These are phyloP conservation scores for Pichia sp. DNA, from an alignment of 1,139 yeast species.

Conservation along the genomic window DNA sequence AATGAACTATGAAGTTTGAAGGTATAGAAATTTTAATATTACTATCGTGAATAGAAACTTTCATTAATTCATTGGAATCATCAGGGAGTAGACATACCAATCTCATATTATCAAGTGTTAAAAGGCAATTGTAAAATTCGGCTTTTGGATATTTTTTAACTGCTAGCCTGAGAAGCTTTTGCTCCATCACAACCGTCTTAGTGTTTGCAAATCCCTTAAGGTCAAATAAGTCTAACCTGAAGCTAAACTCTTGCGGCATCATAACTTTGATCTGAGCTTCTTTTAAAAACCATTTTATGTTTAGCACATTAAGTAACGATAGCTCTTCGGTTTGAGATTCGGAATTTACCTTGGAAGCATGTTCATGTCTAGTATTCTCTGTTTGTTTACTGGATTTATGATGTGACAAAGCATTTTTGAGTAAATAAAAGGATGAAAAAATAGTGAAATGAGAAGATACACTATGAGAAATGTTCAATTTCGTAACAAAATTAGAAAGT, in stretches of 20 bases:
- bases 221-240: conserved; percentile 44
- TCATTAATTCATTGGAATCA: conserved; percentile 25
- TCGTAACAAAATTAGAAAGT: conserved; percentile 6
- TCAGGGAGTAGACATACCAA: conserved; percentile 24
- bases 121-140: conserved; percentile 8
- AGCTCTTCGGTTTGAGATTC: not conserved
- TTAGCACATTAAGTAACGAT: conserved; percentile 21
- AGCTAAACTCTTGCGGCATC: conserved; percentile 46
- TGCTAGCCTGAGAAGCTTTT: conserved; percentile 44
- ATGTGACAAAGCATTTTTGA: conserved; percentile 44
- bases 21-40: conserved; percentile 46
- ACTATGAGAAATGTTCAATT: conserved; percentile 29
- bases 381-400: conserved; percentile 33
- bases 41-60: conserved; percentile 35
- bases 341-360: not conserved
- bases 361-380: conserved; percentile 9
- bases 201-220: conserved; percentile 26
- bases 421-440: conserved; percentile 50
- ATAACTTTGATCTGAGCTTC: conserved; percentile 30
- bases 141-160: conserved; percentile 34
- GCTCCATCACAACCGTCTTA: conserved; percentile 26
- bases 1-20: conserved; percentile 52
- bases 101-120: conserved; percentile 19
- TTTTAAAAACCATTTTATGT: conserved; percentile 29
- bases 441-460: conserved; percentile 48